Percentiles rank a stretch among this genome's conserved stretches.
phyloP scores from a whole-genome alignment of 2,329 filamentous ascomycete genomes.

The Colletotrichum trifolii region DNA sequence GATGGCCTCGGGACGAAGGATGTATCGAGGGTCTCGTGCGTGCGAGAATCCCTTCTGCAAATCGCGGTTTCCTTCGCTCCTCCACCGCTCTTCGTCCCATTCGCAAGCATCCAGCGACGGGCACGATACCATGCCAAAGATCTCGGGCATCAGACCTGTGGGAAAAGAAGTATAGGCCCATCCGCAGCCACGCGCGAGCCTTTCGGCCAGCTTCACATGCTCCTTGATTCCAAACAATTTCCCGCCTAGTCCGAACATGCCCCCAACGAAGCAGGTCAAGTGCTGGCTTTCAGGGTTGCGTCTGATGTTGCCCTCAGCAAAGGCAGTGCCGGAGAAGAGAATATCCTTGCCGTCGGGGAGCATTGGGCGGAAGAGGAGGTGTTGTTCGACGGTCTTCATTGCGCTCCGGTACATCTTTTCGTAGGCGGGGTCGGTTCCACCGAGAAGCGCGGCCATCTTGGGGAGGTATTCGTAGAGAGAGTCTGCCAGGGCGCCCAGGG shows the following conservation, averaged over 20 bases:
- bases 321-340: constrained; percentile 61
- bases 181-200: constrained; percentile 62
- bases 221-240: constrained; percentile 53
- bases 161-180: constrained; percentile 60
- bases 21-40: constrained; percentile 61
- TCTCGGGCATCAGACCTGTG: constrained; percentile 65
- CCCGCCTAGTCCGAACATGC: constrained; percentile 61
- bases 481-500: constrained; percentile 54
- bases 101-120: constrained; percentile 55
- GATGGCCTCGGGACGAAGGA: constrained; percentile 63
- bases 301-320: constrained; percentile 37
- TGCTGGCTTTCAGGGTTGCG: constrained; percentile 54
- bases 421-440: constrained; percentile 66
- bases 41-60: constrained; percentile 71
- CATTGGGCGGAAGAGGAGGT: constrained; percentile 73
- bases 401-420: constrained; percentile 66
- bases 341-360: constrained; percentile 71
- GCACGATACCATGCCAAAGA: constrained; percentile 56
- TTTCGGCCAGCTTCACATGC: constrained; percentile 55
- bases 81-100: constrained; percentile 48
- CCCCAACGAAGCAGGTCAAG: constrained; percentile 63
- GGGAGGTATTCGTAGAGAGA: constrained; percentile 55
- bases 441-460: constrained; percentile 65
- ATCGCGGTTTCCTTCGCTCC: constrained; percentile 40
- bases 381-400: constrained; percentile 63